Evolutionary conservation across 2,329 filamentous ascomycete genomes (phyloP).

Genomic region (Penicillium sp.): DNA sequence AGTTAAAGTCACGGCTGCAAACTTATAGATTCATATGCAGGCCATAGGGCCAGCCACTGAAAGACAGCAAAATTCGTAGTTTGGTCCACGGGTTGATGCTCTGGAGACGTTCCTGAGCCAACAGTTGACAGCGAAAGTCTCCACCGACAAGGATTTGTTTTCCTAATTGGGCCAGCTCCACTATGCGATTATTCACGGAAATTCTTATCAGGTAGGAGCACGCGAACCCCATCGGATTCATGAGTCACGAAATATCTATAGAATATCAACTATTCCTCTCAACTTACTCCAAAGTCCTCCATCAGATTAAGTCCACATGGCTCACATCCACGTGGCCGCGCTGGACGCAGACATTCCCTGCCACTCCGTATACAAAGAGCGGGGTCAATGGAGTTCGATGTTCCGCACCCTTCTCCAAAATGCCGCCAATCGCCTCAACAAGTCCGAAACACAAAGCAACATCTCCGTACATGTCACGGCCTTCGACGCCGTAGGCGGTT

Average conservation of each 20-base stretch:
- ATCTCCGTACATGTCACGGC: conserved; percentile 32
- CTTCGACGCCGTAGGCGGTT: conserved; percentile 35
- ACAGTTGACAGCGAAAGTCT: background rate
- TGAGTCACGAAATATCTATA: background rate
- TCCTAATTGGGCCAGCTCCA: conserved; percentile 21
- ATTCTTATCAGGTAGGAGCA: conserved; percentile 20
- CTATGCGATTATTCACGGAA: conserved; percentile 19
- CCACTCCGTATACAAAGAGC: conserved; percentile 31
- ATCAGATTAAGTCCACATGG: conserved; percentile 10
- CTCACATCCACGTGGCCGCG: conserved; percentile 36
- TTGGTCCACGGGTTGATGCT: too few relatives aligned
- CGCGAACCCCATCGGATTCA: conserved; percentile 11
- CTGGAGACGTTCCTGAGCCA: background rate
- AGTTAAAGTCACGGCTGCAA: too few relatives aligned
- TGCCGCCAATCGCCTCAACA: conserved; percentile 31
- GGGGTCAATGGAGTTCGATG: conserved; percentile 39
- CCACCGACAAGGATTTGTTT: conserved; percentile 16
- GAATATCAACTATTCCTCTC: too few relatives aligned
- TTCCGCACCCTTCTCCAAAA: conserved; percentile 34
- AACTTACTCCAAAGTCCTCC: too few relatives aligned
- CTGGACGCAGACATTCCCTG: conserved; percentile 41
- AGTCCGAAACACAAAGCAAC: conserved; percentile 4
- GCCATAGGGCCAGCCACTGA: too few relatives aligned
- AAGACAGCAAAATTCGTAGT: too few relatives aligned
- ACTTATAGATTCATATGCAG: too few relatives aligned